phyloP scores from a whole-genome alignment of 1,284 basidiomycete genomes.

The Mycena sp. region DNA sequence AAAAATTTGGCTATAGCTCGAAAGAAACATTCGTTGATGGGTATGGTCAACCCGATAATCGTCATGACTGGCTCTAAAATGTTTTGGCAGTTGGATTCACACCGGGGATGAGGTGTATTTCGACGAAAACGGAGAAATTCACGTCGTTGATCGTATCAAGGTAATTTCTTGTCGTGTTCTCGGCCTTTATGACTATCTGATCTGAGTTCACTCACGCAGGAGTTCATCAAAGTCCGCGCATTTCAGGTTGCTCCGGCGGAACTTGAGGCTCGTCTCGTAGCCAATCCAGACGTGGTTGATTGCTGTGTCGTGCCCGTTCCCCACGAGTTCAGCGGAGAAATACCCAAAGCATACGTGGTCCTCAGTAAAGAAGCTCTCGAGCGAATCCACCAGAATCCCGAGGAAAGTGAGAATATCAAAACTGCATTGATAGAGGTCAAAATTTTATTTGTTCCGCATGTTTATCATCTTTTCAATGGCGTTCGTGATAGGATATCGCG shows the following conservation, averaged over 20 bases:
- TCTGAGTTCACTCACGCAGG: not conserved
- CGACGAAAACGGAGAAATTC: constrained; percentile 61
- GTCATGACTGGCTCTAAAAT: not conserved
- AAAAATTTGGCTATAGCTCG: constrained; percentile 43
- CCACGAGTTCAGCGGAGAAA: constrained; percentile 73
- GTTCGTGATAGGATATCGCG: constrained; percentile 79
- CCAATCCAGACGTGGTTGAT: constrained; percentile 72
- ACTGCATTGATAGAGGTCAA: not conserved
- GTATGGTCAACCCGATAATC: constrained; percentile 40
- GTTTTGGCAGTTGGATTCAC: constrained; percentile 49
- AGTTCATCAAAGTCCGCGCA: constrained; percentile 54
- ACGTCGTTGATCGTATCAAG: constrained; percentile 67
- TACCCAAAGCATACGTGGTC: constrained; percentile 69
- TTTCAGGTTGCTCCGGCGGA: constrained; percentile 71
- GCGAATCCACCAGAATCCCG: constrained; percentile 24
- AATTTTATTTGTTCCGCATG: too few species aligned
- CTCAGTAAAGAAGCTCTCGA: constrained; percentile 51
- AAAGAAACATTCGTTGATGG: constrained; percentile 52
- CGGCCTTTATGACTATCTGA: too few species aligned
- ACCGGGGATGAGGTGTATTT: constrained; percentile 72
- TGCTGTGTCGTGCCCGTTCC: constrained; percentile 74
- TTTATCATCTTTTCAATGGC: too few species aligned
- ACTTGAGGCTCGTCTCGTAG: constrained; percentile 71
- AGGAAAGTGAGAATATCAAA: not conserved
- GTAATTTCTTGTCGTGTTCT: constrained; percentile 38